Base-by-base conservation (phyloP, 2,329 filamentous ascomycete species). In the Talaromyces islandicus region DNA sequence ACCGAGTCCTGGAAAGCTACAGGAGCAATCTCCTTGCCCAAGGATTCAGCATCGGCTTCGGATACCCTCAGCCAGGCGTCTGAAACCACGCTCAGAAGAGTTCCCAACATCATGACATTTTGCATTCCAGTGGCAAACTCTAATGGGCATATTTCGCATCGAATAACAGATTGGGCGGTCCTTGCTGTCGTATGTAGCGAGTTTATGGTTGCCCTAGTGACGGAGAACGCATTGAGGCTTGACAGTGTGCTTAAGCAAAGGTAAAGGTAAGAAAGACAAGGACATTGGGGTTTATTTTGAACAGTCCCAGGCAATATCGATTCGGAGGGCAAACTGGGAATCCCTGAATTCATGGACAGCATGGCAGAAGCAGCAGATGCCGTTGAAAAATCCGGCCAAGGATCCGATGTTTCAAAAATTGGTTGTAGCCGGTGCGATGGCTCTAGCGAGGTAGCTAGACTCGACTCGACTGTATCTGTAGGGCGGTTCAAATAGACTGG, bases 101-200 rank as follows among this genome's bases (percentile, higher is more conserved):
- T 78, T 12, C 73, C 74, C n/a, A 73, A 71, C 54, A 80, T 71
- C 75, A 78, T 79, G 51, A 80, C 71, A 57, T 80, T 80, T 61
- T 79, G 77, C 25, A 77, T 65, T 7, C 73, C 72, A 1, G 76
- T 74, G 35, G 74, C 71, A 59, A 78, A 78, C 35, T 67, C 70
- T 41, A 71, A 70, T 1, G 77, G 77, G 60, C 78, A 80, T 19
- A 70, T 64, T 50, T 69, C 64, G 62, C 78, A 80, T 62, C 75
- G 75, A 27, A 80, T 72, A 14, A 78, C 76, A 21, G 70, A 64
- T 30, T 69, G 70, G 14, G 75, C 76, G 10, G 75, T 79, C 59
- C 70, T 69, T 27, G 77, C 71, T 17, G 74, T 75, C n/a, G 72
- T 75, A 54, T 74, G 75, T 19, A 80, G 65, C 1, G 77, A 77